Evolutionary conservation across 177 flowering plant genomes (phyloP).

Genomic region (Vitis hybrid): DNA sequence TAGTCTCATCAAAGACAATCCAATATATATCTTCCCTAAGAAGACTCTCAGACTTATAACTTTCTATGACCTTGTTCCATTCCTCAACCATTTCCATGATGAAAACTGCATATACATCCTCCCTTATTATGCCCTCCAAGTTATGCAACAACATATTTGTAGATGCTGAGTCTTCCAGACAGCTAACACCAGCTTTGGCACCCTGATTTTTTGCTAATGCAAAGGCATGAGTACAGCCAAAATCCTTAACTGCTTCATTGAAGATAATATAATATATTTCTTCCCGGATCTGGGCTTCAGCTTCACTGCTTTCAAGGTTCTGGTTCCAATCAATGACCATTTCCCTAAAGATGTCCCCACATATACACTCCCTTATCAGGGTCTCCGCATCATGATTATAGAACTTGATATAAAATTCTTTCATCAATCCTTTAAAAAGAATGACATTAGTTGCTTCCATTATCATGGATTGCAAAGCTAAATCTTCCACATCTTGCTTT

Average conservation of each 20-base stretch:
- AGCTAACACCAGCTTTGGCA: not conserved
- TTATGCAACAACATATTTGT: not conserved
- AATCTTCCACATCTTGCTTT: constrained; percentile 39
- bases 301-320: constrained; percentile 2
- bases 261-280: constrained; percentile 18
- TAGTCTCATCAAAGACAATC: constrained; percentile 15
- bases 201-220: not conserved
- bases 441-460: constrained; percentile 30
- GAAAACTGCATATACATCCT: constrained; percentile 19
- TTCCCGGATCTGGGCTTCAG: constrained; percentile 18
- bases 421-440: constrained; percentile 24
- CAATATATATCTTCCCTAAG: constrained; percentile 18
- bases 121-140: constrained; percentile 22
- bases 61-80: constrained; percentile 29
- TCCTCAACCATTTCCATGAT: constrained; percentile 28
- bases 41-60: constrained; percentile 10
- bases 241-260: constrained; percentile 18
- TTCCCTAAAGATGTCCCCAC: constrained; percentile 10
- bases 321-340: constrained; percentile 16
- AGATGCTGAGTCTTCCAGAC: constrained; percentile 8
- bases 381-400: constrained; percentile 11
- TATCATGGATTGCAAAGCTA: constrained; percentile 24
- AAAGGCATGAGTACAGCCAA: not conserved
- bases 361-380: constrained; percentile 21
- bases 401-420: constrained; percentile 21